Percentiles rank a stretch among this genome's conserved stretches.
phyloP scores from a whole-genome alignment of 2,329 filamentous ascomycete genomes.

The Simplicillium aogashimaense region DNA sequence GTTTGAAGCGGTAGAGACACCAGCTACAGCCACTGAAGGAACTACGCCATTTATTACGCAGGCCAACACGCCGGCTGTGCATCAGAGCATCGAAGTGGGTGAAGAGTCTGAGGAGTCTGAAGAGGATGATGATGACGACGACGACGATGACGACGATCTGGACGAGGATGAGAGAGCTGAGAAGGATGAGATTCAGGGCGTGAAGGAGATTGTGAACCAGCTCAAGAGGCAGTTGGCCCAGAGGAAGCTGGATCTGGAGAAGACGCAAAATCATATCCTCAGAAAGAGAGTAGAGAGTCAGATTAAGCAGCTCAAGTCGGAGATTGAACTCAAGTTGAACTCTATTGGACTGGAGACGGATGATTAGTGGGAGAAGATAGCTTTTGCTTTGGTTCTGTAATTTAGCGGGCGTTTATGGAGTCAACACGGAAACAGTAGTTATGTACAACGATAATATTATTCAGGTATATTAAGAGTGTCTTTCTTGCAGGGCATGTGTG shows the following conservation, averaged over 20 bases:
- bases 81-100: conserved; percentile 31
- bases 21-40: conserved; percentile 30
- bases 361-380: conserved; percentile 12
- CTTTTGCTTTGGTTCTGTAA: neutral
- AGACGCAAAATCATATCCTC: conserved; percentile 36
- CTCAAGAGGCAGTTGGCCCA: conserved; percentile 39
- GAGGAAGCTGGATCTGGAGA: conserved; percentile 32
- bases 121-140: conserved; percentile 39
- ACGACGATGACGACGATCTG: conserved; percentile 41
- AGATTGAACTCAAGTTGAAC: conserved; percentile 34
- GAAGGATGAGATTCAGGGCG: conserved; percentile 40
- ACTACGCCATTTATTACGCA: conserved; percentile 36
- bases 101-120: conserved; percentile 29
- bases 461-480: neutral
- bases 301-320: conserved; percentile 35
- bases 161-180: conserved; percentile 43
- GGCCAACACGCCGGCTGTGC: conserved; percentile 33
- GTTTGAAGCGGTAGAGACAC: conserved; percentile 25
- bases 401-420: neutral
- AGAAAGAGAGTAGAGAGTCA: conserved; percentile 37
- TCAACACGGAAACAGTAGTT: neutral
- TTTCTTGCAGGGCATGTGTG: too few species aligned
- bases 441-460: neutral
- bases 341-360: conserved; percentile 31
- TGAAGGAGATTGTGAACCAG: conserved; percentile 43